Evolutionary conservation across 257 asterid genomes (phyloP).

Genomic region (Solanum phureja): DNA sequence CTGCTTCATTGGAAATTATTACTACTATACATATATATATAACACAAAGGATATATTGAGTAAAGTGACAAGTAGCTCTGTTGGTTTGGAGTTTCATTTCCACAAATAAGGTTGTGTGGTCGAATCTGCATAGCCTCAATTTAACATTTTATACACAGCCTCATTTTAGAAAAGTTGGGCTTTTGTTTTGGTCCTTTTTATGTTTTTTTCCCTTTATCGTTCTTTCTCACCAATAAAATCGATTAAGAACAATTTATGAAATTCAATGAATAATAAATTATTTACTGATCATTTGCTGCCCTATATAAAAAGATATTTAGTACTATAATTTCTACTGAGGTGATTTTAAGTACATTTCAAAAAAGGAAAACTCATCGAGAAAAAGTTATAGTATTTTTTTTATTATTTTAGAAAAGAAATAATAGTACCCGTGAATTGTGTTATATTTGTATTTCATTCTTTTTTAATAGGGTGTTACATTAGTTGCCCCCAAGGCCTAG

Average conservation of each 20-base stretch:
- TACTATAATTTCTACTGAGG: not conserved
- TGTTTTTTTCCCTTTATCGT: not conserved
- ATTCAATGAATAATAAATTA: not conserved
- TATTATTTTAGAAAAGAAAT: not conserved
- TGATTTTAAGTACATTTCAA: not conserved
- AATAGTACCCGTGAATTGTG: not conserved
- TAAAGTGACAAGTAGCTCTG: not conserved
- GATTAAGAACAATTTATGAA: not conserved
- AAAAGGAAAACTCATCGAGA: not conserved
- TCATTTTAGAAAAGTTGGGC: not conserved
- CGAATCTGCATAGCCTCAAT: not conserved
- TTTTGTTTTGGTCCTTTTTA: not conserved
- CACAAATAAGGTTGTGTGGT: not conserved
- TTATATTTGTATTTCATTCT: not conserved
- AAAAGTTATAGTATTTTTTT: not conserved
- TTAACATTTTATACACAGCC: not conserved
- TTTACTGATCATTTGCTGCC: not conserved
- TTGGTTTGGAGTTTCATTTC: not conserved
- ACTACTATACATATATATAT: no score
- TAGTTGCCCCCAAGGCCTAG: not conserved
- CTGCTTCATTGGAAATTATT: not conserved
- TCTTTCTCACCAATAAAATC: not conserved
- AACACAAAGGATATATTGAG: not conserved
- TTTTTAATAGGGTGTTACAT: not conserved
- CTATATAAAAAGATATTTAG: not conserved